Evolutionary conservation across 2,329 filamentous ascomycete genomes (phyloP).

Genomic region (Gliomastix tumulicola): DNA sequence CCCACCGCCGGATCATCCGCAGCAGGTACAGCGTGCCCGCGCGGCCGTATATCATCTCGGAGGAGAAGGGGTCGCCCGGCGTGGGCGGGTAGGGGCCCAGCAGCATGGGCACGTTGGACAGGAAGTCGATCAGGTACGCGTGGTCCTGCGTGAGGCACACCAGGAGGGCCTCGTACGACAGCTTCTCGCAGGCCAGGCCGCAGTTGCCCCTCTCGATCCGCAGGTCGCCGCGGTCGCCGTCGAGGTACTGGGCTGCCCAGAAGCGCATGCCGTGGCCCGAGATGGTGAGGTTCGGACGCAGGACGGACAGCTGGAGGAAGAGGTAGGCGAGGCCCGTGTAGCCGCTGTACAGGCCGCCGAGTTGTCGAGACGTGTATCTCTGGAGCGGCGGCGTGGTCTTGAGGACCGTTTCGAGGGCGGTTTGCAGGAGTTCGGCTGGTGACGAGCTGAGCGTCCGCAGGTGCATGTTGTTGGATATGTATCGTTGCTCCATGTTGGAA

Average conservation of each 20-base stretch:
- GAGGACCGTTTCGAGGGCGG: constrained; percentile 27
- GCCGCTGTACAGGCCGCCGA: constrained; percentile 44
- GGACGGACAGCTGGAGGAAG: constrained; percentile 39
- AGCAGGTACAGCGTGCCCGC: constrained; percentile 64
- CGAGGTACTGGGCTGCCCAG: constrained; percentile 42
- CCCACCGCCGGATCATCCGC: constrained; percentile 51
- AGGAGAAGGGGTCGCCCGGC: constrained; percentile 32
- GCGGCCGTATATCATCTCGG: constrained; percentile 61
- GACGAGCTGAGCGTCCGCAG: constrained; percentile 17
- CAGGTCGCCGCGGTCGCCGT: constrained; percentile 23
- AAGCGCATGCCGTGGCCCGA: constrained; percentile 29
- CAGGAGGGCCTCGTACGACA: constrained; percentile 37
- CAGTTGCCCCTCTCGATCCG: constrained; percentile 34
- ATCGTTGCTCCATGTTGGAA: constrained; percentile 9
- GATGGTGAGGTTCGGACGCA: constrained; percentile 34
- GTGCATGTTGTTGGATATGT: constrained; percentile 24
- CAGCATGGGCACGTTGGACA: constrained; percentile 27
- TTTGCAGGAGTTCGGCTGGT: constrained; percentile 18
- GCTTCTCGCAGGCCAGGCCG: constrained; percentile 41
- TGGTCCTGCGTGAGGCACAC: constrained; percentile 32
- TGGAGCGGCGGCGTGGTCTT: constrained; percentile 24
- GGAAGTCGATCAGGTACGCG: constrained; percentile 27
- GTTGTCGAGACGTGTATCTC: constrained; percentile 20
- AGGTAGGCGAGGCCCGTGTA: constrained; percentile 50
- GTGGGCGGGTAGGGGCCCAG: constrained; percentile 15